phyloP scores from a whole-genome alignment of 2,329 filamentous ascomycete species.

The Trichoderma breve region DNA sequence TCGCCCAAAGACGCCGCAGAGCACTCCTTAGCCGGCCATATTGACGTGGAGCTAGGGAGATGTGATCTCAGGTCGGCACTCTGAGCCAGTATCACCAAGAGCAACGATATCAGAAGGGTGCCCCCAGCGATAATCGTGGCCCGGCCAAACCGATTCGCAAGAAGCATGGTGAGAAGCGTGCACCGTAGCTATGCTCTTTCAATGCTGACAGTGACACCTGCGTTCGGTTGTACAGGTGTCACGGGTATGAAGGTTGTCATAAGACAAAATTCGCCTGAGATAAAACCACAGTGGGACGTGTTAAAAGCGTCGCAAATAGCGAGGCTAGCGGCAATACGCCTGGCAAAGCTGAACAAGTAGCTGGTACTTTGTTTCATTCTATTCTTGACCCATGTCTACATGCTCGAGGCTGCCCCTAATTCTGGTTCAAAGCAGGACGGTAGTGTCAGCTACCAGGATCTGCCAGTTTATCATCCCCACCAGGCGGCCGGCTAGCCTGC shows the following conservation, averaged over 20 bases:
- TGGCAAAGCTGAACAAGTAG: neutral
- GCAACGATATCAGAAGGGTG: slow-evolving; percentile 11
- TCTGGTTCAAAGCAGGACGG: neutral
- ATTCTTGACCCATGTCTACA: neutral
- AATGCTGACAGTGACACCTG: slow-evolving; percentile 1
- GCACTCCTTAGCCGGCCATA: slow-evolving; percentile 12
- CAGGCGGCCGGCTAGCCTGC: neutral
- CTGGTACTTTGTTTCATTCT: neutral
- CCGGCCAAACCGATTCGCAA: slow-evolving; percentile 13
- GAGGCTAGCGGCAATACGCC: neutral
- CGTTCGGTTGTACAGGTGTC: neutral
- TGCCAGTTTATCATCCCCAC: neutral
- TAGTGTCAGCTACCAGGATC: slow-evolving; percentile 4
- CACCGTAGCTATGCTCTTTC: neutral
- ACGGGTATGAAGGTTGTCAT: slow-evolving; percentile 5
- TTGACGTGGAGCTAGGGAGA: slow-evolving; percentile 8
- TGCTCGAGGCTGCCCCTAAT: slow-evolving; percentile 6
- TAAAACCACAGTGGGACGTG: neutral
- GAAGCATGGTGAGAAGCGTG: slow-evolving; percentile 6
- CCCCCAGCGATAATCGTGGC: slow-evolving; percentile 9
- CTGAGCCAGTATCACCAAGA: slow-evolving; percentile 14
- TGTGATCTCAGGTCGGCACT: slow-evolving; percentile 14
- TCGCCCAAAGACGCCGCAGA: neutral
- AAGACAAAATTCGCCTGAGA: neutral
- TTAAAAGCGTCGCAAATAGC: neutral